Conservation (phyloP, 1,284 basidiomycete genomes). For the Somion occarium region DNA sequence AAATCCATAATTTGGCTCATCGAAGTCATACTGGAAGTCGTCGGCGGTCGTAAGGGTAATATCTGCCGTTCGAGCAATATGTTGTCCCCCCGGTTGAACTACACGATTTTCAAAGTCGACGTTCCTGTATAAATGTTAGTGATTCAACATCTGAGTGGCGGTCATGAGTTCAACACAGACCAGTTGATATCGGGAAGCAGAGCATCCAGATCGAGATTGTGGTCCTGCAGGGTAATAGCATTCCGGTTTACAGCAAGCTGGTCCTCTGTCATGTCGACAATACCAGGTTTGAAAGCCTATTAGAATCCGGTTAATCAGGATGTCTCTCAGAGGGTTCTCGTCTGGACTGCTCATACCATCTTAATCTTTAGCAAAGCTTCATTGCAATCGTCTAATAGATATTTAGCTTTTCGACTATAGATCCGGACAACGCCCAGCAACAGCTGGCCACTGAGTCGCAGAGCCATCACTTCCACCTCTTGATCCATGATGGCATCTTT, state of each 20-base stretch:
- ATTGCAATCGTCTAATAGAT: slow-evolving; percentile 95
- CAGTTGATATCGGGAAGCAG: slow-evolving; percentile 81
- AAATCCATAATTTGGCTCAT: slow-evolving; percentile 55
- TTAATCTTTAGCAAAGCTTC: slow-evolving; percentile 95
- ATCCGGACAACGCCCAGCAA: slow-evolving; percentile 95
- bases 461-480: slow-evolving; percentile 86
- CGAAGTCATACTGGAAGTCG: slow-evolving; percentile 55
- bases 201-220: slow-evolving; percentile 71
- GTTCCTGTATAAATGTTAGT: slow-evolving; percentile 43
- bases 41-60: slow-evolving; percentile 75
- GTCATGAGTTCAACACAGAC: slow-evolving; percentile 35
- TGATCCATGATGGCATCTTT: slow-evolving; percentile 86
- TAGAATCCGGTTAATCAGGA: too few relatives aligned
- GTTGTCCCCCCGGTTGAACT: slow-evolving; percentile 63
- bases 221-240: slow-evolving; percentile 79
- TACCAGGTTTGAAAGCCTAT: slow-evolving; percentile 87
- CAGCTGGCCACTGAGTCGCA: slow-evolving; percentile 92
- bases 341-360: slow-evolving; percentile 76
- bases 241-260: slow-evolving; percentile 85
- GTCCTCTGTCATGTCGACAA: slow-evolving; percentile 93
- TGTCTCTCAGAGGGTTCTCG: slow-evolving; percentile 6
- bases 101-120: slow-evolving; percentile 70
- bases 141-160: background rate
- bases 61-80: slow-evolving; percentile 78
- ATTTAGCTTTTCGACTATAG: slow-evolving; percentile 96